phyloP scores from a whole-genome alignment of 2,329 filamentous ascomycete species.

The Beauveria varroae region DNA sequence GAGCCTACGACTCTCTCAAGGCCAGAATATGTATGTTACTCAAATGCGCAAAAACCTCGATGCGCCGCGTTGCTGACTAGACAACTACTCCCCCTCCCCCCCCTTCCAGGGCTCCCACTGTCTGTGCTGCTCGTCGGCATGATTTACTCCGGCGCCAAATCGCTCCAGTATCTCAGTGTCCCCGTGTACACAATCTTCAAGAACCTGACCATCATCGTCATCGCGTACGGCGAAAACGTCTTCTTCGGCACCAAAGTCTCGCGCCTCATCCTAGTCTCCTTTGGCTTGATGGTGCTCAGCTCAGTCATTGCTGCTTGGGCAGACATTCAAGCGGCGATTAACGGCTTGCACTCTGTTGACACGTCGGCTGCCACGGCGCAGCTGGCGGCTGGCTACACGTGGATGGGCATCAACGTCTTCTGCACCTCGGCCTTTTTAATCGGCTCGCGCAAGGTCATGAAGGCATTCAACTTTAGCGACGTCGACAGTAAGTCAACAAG shows the following conservation, averaged over 20 bases:
- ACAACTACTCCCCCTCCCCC: not conserved
- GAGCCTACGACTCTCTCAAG: constrained; percentile 78
- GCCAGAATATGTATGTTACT: constrained; percentile 74
- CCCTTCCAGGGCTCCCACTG: constrained; percentile 76
- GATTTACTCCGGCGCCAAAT: constrained; percentile 97
- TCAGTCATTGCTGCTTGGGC: constrained; percentile 95
- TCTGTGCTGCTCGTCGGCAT: constrained; percentile 93
- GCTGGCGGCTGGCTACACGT: constrained; percentile 88
- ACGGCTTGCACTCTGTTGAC: constrained; percentile 48
- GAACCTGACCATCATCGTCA: constrained; percentile 97
- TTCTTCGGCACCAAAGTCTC: constrained; percentile 96
- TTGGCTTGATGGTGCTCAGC: constrained; percentile 92
- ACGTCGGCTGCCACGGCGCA: constrained; percentile 74
- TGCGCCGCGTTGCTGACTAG: constrained; percentile 14
- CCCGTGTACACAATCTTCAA: constrained; percentile 99
- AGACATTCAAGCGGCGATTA: constrained; percentile 80
- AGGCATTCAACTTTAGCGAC: constrained; percentile 99
- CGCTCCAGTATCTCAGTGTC: constrained; percentile 91
- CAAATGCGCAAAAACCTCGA: not conserved
- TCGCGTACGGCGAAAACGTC: constrained; percentile 94
- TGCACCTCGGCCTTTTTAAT: constrained; percentile 87
- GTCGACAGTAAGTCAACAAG: constrained; percentile 85
- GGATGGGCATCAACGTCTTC: constrained; percentile 97
- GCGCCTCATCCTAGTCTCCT: constrained; percentile 80
- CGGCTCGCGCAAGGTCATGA: constrained; percentile 96